Conservation (phyloP, 768 basidiomycete genomes). For the Mycena belliarum region DNA sequence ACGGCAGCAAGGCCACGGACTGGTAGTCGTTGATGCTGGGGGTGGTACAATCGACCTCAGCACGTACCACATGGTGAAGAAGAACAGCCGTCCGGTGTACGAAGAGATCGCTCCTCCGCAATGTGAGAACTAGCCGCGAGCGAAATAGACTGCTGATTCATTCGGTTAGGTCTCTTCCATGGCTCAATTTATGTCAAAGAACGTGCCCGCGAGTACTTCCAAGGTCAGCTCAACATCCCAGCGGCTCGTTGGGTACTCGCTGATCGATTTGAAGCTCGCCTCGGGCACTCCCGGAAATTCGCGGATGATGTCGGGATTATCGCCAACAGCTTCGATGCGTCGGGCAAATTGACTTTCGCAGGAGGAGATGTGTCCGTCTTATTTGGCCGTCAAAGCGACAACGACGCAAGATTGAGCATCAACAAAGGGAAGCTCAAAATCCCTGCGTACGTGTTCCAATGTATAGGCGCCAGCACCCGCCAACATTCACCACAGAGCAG, state of each 20-base stretch:
- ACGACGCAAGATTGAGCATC: conserved; percentile 41
- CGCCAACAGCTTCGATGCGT: conserved; percentile 43
- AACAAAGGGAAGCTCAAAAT: conserved; percentile 49
- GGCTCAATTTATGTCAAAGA: conserved; percentile 55
- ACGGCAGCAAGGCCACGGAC: conserved; percentile 30
- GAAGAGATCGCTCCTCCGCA: conserved; percentile 52
- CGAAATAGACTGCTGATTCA: background rate
- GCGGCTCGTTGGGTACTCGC: background rate
- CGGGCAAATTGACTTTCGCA: conserved; percentile 46
- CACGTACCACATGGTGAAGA: conserved; percentile 43
- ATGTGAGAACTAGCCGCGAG: conserved; percentile 31
- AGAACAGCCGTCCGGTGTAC: conserved; percentile 31
- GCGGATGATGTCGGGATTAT: conserved; percentile 44
- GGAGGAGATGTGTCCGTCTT: conserved; percentile 44
- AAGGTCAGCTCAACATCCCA: conserved; percentile 30
- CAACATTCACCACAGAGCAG: conserved; percentile 30
- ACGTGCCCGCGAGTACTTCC: conserved; percentile 42
- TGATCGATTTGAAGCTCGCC: conserved; percentile 32
- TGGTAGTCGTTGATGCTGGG: conserved; percentile 55
- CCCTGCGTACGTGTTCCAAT: conserved; percentile 26
- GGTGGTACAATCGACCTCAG: conserved; percentile 64
- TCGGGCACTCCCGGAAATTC: conserved; percentile 42
- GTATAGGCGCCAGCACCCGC: background rate
- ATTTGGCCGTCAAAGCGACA: conserved; percentile 45
- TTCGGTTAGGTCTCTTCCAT: conserved; percentile 44